phyloP scores from a whole-genome alignment of 73 alveolate species.

The Paramecium tetraurelia region DNA sequence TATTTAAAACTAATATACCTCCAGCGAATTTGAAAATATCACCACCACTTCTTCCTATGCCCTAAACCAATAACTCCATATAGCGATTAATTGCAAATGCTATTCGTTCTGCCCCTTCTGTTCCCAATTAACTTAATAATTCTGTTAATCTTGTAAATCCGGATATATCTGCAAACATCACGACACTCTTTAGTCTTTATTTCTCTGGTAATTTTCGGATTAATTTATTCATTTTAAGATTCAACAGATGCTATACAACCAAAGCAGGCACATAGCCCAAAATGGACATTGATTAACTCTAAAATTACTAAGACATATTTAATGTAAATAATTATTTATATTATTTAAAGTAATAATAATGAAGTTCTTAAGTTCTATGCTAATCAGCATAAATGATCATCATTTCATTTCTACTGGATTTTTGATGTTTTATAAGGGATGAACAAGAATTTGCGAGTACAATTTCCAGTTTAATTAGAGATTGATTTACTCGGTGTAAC shows the following conservation, averaged over 20 bases:
- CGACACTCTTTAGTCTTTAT: conserved; percentile 26
- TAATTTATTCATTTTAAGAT: conserved; percentile 21
- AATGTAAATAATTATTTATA: not conserved
- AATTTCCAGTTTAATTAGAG: no score
- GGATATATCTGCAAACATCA: conserved; percentile 63
- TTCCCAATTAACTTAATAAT: conserved; percentile 72
- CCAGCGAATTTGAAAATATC: conserved; percentile 97
- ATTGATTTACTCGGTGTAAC: not conserved
- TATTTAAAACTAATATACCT: not conserved
- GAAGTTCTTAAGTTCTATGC: not conserved
- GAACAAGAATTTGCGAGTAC: not conserved
- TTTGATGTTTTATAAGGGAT: no score
- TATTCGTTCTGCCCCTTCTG: conserved; percentile 90
- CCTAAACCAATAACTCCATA: conserved; percentile 90
- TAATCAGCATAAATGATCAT: no score
- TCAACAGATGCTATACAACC: conserved; percentile 49
- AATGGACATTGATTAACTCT: conserved; percentile 35
- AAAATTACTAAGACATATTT: not conserved
- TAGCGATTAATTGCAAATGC: conserved; percentile 90
- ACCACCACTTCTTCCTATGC: conserved; percentile 92
- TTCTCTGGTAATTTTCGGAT: conserved; percentile 19
- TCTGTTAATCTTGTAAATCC: conserved; percentile 60
- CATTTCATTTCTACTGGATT: not conserved
- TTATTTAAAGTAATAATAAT: not conserved
- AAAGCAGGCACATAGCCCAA: conserved; percentile 60